These are phyloP conservation scores for Carex scoparia DNA, from an alignment of 176 grass and related monocot genomes.

Conservation along the genomic window DNA sequence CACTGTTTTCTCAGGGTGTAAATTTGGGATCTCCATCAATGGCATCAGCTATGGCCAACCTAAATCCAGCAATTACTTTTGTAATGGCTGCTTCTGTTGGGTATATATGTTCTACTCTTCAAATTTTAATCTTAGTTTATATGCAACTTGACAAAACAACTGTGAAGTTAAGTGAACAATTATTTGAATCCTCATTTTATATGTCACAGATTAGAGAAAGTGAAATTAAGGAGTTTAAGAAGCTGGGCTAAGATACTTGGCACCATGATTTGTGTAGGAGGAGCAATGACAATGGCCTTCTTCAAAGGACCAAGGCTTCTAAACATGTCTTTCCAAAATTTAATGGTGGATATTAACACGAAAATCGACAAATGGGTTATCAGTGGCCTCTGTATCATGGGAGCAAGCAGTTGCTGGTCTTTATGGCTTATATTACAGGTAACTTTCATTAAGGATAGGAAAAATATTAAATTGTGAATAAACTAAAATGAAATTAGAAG, in stretches of 20 bases:
- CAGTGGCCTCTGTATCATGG: conserved; percentile 36
- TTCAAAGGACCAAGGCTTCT: conserved; percentile 58
- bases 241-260: conserved; percentile 62
- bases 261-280: conserved; percentile 45
- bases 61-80: conserved; percentile 56
- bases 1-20: conserved; percentile 47
- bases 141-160: too few species aligned
- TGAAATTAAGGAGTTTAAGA: conserved; percentile 32
- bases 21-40: conserved; percentile 45
- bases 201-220: conserved; percentile 37
- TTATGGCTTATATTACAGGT: conserved; percentile 75
- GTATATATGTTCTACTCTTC: conserved; percentile 15
- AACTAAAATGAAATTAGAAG: neutral
- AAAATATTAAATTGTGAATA: neutral
- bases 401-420: conserved; percentile 55
- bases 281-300: conserved; percentile 57
- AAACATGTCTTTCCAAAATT: neutral
- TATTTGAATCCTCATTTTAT: neutral
- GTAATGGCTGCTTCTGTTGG: conserved; percentile 57
- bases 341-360: neutral
- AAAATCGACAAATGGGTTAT: conserved; percentile 27
- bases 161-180: neutral
- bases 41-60: conserved; percentile 67
- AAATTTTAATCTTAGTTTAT: neutral
- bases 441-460: neutral